phyloP scores from a whole-genome alignment of 495 filamentous ascomycete genomes.

The Xylaria longipes region DNA sequence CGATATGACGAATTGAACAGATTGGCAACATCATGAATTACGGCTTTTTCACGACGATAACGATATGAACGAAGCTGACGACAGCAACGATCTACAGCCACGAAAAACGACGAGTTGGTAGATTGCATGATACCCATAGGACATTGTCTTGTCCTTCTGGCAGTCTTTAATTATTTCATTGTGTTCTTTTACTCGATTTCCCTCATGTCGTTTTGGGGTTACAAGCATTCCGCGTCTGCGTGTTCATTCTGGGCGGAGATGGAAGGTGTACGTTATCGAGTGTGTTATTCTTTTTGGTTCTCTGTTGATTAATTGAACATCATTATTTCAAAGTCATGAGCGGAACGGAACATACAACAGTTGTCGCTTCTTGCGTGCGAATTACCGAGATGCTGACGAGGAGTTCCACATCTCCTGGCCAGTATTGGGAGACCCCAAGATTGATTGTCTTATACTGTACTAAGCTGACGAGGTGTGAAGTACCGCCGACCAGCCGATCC shows the following conservation, averaged over 20 bases:
- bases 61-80: neutral
- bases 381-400: neutral
- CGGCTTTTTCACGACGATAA: neutral
- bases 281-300: neutral
- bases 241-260: slow-evolving; percentile 1
- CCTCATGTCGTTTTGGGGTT: neutral
- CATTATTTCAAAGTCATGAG: neutral
- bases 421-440: neutral
- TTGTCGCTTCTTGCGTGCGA: neutral
- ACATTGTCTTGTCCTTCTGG: neutral
- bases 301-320: neutral
- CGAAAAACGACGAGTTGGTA: slow-evolving; percentile 3
- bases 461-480: neutral
- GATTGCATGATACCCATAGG: slow-evolving; percentile 18
- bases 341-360: neutral
- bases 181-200: neutral
- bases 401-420: neutral
- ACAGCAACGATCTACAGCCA: neutral
- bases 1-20: slow-evolving; percentile 2
- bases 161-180: neutral
- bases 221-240: neutral
- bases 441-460: neutral
- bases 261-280: slow-evolving; percentile 13
- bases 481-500: neutral
- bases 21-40: neutral